Base-by-base conservation (phyloP, 2,329 filamentous ascomycete genomes). In the Xylaria sp. region DNA sequence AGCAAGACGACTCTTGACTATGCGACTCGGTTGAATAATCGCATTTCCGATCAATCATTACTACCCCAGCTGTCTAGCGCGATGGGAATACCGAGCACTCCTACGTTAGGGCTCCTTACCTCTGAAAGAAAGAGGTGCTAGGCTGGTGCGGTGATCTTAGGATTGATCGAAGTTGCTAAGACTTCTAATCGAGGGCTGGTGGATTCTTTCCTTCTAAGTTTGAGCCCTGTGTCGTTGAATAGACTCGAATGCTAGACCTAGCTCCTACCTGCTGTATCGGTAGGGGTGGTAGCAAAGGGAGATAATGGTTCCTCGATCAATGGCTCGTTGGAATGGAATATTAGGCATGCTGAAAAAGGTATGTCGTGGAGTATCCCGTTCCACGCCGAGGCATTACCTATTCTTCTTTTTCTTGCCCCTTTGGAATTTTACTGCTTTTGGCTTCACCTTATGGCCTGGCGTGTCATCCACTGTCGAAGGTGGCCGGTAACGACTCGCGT, bases 401-500 rank as follows among this genome's bases (percentile, higher is more conserved):
- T 76, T 79, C 63, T 77, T 79, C 69, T 81, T 81, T 72, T 83
- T 84, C 72, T 83, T 84, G 70, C 79, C 81, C 72, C 81, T 84
- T 16, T 73, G 55, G 3, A 51, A 2, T 55, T 53, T 69, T 55
- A 60, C 27, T 10, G 54, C 60, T 16, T 71, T 65, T 42, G 68
- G 59, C 78, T 82, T 83, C 64, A 81, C 80, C 63, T 83, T 81
- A 8, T 81, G 76, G 32, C 42, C 58, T 9, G 53, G 16, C 32
- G 29, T 32, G 12, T 53, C 74, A 21, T 68, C 60, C 68, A 72
- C 81, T 73, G 72, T 72, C 29, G 66, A 51, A 13, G 65, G 78
- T 74, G 64, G 78, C 3, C 86, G 84, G 79, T 87, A 96, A 66
- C 87, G 88, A 79, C 89, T 90, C 65, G 90, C 83, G 78, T 93